These are phyloP conservation scores for Trichomonas vaginalis DNA, from an alignment of 208 protist species.

Conservation along the genomic window DNA sequence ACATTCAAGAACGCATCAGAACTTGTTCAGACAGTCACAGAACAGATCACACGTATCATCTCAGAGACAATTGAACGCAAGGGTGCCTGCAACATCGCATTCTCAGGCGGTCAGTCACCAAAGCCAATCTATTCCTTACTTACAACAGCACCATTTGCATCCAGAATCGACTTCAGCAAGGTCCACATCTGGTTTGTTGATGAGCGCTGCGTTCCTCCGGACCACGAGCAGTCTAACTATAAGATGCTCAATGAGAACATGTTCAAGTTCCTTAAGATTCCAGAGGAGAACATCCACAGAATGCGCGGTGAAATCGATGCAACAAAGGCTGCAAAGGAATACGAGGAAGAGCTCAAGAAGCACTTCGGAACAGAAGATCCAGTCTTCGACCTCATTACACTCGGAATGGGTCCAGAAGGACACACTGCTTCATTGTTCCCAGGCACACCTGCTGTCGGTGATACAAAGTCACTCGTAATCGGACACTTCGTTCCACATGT, in stretches of 20 bases:
- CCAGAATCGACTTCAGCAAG: background rate
- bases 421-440: background rate
- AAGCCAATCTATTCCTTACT: background rate
- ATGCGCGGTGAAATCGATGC: background rate
- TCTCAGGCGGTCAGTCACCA: background rate
- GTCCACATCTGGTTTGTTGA: background rate
- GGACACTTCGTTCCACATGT: background rate
- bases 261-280: background rate
- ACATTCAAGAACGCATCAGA: background rate
- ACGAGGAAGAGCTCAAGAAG: background rate
- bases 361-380: background rate
- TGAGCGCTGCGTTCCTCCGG: background rate
- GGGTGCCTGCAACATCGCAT: background rate
- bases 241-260: background rate
- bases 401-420: background rate
- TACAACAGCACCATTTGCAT: background rate
- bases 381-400: background rate
- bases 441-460: background rate
- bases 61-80: background rate
- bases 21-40: background rate
- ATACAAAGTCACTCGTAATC: background rate
- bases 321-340: background rate
- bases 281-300: background rate
- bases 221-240: background rate
- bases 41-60: background rate